phyloP scores from a whole-genome alignment of 257 asterid species.

The Sherardia arvensis region DNA sequence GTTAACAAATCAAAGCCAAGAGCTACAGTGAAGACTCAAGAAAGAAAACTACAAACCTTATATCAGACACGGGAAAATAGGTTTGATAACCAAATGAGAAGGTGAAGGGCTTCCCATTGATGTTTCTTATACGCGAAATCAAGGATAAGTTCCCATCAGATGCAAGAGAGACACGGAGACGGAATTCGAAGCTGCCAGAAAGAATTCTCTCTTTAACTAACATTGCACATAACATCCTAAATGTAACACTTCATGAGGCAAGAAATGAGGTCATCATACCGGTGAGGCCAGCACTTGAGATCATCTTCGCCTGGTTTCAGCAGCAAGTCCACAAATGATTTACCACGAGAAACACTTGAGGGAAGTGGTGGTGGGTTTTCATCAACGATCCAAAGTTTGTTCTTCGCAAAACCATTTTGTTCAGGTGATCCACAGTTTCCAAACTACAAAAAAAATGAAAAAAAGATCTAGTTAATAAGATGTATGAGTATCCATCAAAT shows the following conservation, averaged over 20 bases:
- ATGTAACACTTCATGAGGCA: not conserved
- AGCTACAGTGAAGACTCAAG: not conserved
- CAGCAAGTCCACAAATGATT: constrained; percentile 66
- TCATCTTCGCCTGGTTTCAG: constrained; percentile 89
- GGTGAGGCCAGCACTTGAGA: constrained; percentile 74
- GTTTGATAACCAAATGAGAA: constrained; percentile 90
- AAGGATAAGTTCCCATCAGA: constrained; percentile 69
- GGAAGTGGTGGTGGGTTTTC: constrained; percentile 71
- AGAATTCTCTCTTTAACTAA: constrained; percentile 8
- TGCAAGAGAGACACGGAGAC: constrained; percentile 68
- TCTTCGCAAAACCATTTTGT: constrained; percentile 78
- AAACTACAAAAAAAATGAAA: constrained; percentile 34
- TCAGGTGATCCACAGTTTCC: constrained; percentile 62
- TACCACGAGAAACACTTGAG: constrained; percentile 46
- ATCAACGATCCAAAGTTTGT: constrained; percentile 73
- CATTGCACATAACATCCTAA: not conserved
- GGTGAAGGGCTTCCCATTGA: constrained; percentile 77
- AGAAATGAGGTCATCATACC: constrained; percentile 35
- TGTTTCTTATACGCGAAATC: constrained; percentile 79
- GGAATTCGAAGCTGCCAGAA: constrained; percentile 61
- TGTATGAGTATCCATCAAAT: not conserved
- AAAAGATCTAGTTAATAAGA: constrained; percentile 1
- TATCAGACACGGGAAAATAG: constrained; percentile 76
- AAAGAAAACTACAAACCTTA: constrained; percentile 40
- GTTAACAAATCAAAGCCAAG: not conserved